phyloP scores from a whole-genome alignment of 306 rosid species.

The Cucurbita pepo region DNA sequence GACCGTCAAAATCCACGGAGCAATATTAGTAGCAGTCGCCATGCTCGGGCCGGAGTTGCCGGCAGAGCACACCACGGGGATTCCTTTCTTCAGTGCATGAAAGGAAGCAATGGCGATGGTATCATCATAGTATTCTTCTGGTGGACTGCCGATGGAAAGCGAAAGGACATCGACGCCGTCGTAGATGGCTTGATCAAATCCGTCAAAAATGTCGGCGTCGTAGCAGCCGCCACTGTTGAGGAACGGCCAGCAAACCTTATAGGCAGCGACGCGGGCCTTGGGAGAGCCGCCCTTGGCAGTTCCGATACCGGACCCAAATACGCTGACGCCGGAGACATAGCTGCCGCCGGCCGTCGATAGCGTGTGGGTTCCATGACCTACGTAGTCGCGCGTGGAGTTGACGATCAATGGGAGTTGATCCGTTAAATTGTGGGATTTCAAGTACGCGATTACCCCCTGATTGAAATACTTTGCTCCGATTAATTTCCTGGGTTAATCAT shows the following conservation, averaged over 20 bases:
- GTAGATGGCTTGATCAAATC: slow-evolving; percentile 47
- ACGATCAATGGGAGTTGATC: not conserved
- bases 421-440: not conserved
- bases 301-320: slow-evolving; percentile 43
- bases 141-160: slow-evolving; percentile 29
- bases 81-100: slow-evolving; percentile 44
- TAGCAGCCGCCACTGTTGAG: slow-evolving; percentile 14
- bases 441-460: slow-evolving; percentile 22
- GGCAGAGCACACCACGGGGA: slow-evolving; percentile 32
- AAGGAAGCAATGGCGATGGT: slow-evolving; percentile 36
- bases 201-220: slow-evolving; percentile 48
- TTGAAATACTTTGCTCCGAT: slow-evolving; percentile 72
- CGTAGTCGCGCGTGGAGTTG: slow-evolving; percentile 25
- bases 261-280: slow-evolving; percentile 43
- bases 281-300: slow-evolving; percentile 82
- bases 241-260: slow-evolving; percentile 60
- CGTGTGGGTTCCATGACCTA: slow-evolving; percentile 75
- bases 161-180: slow-evolving; percentile 65
- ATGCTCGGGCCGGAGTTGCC: slow-evolving; percentile 52
- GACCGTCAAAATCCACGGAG: slow-evolving; percentile 70
- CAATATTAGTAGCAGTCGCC: slow-evolving; percentile 23
- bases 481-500: slow-evolving; percentile 28
- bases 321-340: slow-evolving; percentile 31
- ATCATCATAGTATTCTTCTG: slow-evolving; percentile 14
- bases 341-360: slow-evolving; percentile 56